A percentile compares a stretch with the other conserved stretches of the same genome.
These are phyloP conservation scores for Chimonanthus praecox DNA, from an alignment of 164 flowering plant genomes.

Conservation along the genomic window DNA sequence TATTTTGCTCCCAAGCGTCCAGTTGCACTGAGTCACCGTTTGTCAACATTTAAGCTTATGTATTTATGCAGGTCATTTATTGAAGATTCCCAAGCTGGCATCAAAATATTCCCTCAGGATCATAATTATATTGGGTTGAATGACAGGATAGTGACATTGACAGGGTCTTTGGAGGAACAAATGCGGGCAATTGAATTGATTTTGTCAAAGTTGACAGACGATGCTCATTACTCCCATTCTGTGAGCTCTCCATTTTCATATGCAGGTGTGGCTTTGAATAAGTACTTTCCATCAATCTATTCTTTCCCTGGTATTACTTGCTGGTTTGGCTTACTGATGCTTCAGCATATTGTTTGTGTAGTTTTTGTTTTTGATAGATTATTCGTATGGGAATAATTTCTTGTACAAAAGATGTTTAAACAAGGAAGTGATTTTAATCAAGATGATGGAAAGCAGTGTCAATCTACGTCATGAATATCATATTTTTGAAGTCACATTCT, in stretches of 20 bases:
- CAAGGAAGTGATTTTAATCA: too few species aligned
- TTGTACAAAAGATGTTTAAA: too few species aligned
- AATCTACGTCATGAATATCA: too few species aligned
- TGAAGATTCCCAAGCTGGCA: slow-evolving; percentile 87
- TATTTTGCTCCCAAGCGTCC: too few species aligned
- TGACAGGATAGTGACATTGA: slow-evolving; percentile 82
- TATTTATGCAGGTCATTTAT: slow-evolving; percentile 76
- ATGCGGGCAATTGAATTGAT: slow-evolving; percentile 75
- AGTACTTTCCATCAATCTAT: neutral
- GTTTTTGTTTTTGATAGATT: too few species aligned
- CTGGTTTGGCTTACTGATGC: neutral
- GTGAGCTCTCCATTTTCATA: slow-evolving; percentile 72
- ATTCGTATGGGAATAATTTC: too few species aligned
- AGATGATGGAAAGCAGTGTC: too few species aligned
- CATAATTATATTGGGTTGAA: slow-evolving; percentile 54
- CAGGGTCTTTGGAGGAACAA: slow-evolving; percentile 80
- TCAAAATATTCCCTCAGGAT: slow-evolving; percentile 92
- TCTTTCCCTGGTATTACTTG: neutral
- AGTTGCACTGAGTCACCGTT: neutral
- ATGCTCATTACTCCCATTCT: slow-evolving; percentile 71
- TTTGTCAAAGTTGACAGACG: slow-evolving; percentile 70
- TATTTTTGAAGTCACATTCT: too few species aligned
- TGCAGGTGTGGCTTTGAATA: slow-evolving; percentile 43
- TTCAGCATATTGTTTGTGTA: too few species aligned
- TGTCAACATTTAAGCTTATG: neutral